Percentiles rank a stretch among this genome's conserved stretches.
Evolutionary conservation across 1,284 basidiomycete species (phyloP).

Genomic region (Chalciporus sp.): DNA sequence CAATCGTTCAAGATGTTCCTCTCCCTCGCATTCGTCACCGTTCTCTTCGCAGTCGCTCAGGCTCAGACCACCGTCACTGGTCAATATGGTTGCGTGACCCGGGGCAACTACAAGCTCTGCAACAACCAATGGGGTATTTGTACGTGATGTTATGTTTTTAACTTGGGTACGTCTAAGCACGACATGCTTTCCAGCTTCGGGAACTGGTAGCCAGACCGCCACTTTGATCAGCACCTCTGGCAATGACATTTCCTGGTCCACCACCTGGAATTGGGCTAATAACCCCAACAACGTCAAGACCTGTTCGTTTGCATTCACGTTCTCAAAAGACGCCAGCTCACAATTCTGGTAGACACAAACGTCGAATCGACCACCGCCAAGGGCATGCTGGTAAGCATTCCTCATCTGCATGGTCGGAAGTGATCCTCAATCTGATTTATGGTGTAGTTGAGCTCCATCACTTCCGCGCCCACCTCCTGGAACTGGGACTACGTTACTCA

Average conservation of each 20-base stretch:
- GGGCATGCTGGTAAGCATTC: conserved; percentile 15
- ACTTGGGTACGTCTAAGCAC: not conserved
- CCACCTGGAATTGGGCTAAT: conserved; percentile 58
- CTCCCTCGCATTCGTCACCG: too few relatives aligned
- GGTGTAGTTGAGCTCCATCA: conserved; percentile 1
- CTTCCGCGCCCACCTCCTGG: conserved; percentile 33
- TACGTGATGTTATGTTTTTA: conserved; percentile 23
- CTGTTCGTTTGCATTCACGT: conserved; percentile 29
- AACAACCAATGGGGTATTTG: conserved; percentile 62
- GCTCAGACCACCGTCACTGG: conserved; percentile 43
- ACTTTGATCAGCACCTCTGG: conserved; percentile 47
- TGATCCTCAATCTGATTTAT: conserved; percentile 26
- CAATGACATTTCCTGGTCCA: conserved; percentile 52
- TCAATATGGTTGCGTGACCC: conserved; percentile 45
- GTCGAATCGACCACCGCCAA: conserved; percentile 21
- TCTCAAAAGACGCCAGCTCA: not conserved
- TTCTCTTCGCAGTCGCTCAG: not conserved
- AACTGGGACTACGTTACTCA: conserved; percentile 49
- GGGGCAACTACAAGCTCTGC: conserved; percentile 53
- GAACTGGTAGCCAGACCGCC: conserved; percentile 52
- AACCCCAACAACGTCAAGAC: conserved; percentile 56
- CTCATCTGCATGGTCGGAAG: not conserved
- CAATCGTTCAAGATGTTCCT: too few relatives aligned
- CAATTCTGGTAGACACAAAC: conserved; percentile 18
- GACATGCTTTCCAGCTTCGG: conserved; percentile 28